Percentiles rank a stretch among this genome's conserved stretches.
These are phyloP conservation scores for Fusarium staphyleae DNA, from an alignment of 2,329 filamentous ascomycete genomes.

Conservation along the genomic window DNA sequence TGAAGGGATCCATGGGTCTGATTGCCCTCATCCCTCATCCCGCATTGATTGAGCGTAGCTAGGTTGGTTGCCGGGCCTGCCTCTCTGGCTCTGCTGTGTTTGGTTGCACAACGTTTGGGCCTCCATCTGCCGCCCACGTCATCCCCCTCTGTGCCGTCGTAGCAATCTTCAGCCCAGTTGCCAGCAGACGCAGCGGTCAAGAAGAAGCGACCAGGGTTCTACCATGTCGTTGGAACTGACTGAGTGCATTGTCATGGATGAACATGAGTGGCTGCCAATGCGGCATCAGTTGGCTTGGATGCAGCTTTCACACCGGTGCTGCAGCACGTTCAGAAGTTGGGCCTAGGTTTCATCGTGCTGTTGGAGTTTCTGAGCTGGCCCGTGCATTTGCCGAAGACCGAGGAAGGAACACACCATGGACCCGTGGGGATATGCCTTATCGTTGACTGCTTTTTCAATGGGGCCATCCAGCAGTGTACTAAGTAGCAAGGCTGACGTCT, in stretches of 20 bases:
- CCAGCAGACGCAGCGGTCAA: not conserved
- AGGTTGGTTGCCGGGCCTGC: constrained; percentile 7
- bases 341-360: constrained; percentile 5
- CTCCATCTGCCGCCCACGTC: constrained; percentile 5
- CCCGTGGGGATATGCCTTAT: not conserved
- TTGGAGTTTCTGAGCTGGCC: constrained; percentile 7
- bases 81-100: constrained; percentile 22
- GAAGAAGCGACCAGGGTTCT: constrained; percentile 21
- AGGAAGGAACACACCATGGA: not conserved
- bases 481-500: not conserved
- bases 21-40: constrained; percentile 37
- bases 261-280: constrained; percentile 12
- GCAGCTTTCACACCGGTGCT: not conserved
- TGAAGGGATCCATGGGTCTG: constrained; percentile 13
- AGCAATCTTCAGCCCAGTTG: not conserved
- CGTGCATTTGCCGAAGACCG: constrained; percentile 14
- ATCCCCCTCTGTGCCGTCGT: constrained; percentile 3
- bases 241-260: not conserved
- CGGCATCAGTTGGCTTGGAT: constrained; percentile 12
- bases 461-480: not conserved
- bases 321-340: constrained; percentile 3
- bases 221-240: constrained; percentile 10
- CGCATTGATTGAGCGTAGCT: constrained; percentile 36
- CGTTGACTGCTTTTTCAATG: constrained; percentile 1
- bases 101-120: constrained; percentile 12